Conservation (phyloP, 2,329 filamentous ascomycete genomes). For the Aspergillus awamori region DNA sequence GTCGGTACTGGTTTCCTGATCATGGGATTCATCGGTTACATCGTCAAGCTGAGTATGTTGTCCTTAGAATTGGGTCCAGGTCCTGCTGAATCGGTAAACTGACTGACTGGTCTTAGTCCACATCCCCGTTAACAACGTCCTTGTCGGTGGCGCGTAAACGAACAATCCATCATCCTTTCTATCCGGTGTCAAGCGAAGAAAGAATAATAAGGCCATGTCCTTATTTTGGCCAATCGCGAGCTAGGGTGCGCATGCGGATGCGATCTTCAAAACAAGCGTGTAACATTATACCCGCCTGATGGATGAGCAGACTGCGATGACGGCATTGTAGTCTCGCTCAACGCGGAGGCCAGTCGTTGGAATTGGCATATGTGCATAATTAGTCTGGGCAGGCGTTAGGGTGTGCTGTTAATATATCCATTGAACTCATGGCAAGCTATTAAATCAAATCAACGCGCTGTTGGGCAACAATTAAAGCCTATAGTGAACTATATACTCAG, state of each 20-base stretch:
- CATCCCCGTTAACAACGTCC: constrained; percentile 55
- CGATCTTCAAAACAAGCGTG: background rate
- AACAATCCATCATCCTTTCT: background rate
- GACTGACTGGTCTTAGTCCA: constrained; percentile 40
- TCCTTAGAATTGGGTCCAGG: background rate
- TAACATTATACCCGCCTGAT: background rate
- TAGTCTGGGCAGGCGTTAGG: constrained; percentile 10
- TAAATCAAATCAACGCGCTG: too few relatives aligned
- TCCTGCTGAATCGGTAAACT: background rate
- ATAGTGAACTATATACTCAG: too few relatives aligned
- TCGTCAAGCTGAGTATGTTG: constrained; percentile 61
- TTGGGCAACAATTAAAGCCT: too few relatives aligned
- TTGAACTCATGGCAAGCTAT: background rate
- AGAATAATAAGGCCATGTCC: background rate
- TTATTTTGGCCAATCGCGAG: background rate
- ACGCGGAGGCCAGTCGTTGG: background rate
- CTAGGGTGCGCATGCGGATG: background rate
- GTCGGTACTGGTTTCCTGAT: constrained; percentile 63
- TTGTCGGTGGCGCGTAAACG: constrained; percentile 50
- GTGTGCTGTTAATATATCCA: constrained; percentile 4
- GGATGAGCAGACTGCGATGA: background rate
- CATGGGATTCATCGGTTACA: constrained; percentile 61
- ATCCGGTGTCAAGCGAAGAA: background rate
- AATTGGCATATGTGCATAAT: constrained; percentile 11
- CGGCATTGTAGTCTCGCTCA: background rate